Percentiles rank a stretch among this genome's conserved stretches.
phyloP scores from a whole-genome alignment of 2,329 filamentous ascomycete genomes.

The Phialocephala sp. region DNA sequence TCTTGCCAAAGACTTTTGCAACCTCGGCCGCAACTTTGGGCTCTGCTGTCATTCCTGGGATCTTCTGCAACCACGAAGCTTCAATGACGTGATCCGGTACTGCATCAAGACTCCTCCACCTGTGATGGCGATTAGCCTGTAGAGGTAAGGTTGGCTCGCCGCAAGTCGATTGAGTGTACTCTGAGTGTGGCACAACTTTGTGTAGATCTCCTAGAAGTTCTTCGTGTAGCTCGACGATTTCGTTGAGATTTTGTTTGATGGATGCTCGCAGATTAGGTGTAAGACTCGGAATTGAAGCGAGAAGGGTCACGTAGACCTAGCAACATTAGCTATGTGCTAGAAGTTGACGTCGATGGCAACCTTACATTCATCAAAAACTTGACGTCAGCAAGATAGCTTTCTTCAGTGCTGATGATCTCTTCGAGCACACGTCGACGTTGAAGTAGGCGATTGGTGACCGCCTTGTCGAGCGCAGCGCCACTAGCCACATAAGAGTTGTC shows the following conservation, averaged over 20 bases:
- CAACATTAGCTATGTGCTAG: conserved; percentile 52
- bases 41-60: conserved; percentile 60
- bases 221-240: conserved; percentile 84
- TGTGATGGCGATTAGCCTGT: conserved; percentile 45
- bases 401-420: conserved; percentile 85
- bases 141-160: conserved; percentile 15
- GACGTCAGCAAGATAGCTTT: conserved; percentile 85
- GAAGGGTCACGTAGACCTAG: conserved; percentile 76
- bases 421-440: conserved; percentile 82
- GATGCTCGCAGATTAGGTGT: conserved; percentile 69
- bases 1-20: conserved; percentile 64
- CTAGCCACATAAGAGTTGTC: conserved; percentile 67
- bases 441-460: conserved; percentile 71
- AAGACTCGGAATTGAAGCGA: conserved; percentile 72
- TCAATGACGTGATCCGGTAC: conserved; percentile 44
- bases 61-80: conserved; percentile 51
- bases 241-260: conserved; percentile 79
- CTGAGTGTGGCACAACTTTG: conserved; percentile 70
- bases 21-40: conserved; percentile 65
- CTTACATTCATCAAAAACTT: conserved; percentile 85
- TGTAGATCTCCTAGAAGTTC: conserved; percentile 79
- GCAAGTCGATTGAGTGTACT: conserved; percentile 57
- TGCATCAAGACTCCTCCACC: conserved; percentile 52
- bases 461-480: conserved; percentile 63
- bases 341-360: conserved; percentile 63